Evolutionary conservation across 176 grass and related monocot species (phyloP).

Genomic region (Carex kokanica): DNA sequence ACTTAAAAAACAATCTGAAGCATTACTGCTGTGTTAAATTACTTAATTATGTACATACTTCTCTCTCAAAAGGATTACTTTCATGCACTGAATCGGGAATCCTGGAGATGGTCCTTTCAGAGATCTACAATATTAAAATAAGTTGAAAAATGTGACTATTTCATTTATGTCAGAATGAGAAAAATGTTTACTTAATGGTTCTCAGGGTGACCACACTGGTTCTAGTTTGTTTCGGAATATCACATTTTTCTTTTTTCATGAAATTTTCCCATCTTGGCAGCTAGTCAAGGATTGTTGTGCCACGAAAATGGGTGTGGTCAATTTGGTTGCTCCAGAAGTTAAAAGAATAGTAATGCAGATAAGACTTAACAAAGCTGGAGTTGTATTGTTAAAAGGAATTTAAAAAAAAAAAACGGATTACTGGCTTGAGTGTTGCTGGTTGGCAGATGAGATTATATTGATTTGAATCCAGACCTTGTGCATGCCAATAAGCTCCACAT

Average conservation of each 20-base stretch:
- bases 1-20: not conserved
- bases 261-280: not conserved
- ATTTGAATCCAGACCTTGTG: conserved; percentile 72
- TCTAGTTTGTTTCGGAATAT: not conserved
- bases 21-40: not conserved
- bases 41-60: conserved; percentile 49
- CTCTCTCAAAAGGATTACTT: conserved; percentile 84
- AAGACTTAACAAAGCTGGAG: not conserved
- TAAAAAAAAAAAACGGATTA: conserved; percentile 24
- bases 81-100: conserved; percentile 68
- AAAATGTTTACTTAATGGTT: not conserved
- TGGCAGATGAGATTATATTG: conserved; percentile 64
- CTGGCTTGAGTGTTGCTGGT: conserved; percentile 64
- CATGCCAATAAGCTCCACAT: conserved; percentile 82
- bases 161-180: not conserved
- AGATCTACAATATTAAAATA: conserved; percentile 42
- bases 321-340: not conserved
- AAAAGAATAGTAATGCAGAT: not conserved
- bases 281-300: not conserved
- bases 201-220: not conserved
- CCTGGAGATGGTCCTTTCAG: conserved; percentile 44
- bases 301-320: not conserved
- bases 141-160: not conserved
- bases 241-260: not conserved
- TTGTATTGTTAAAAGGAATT: not conserved